These are phyloP conservation scores for Pholiota conissans DNA, from an alignment of 768 basidiomycete species.

Conservation along the genomic window DNA sequence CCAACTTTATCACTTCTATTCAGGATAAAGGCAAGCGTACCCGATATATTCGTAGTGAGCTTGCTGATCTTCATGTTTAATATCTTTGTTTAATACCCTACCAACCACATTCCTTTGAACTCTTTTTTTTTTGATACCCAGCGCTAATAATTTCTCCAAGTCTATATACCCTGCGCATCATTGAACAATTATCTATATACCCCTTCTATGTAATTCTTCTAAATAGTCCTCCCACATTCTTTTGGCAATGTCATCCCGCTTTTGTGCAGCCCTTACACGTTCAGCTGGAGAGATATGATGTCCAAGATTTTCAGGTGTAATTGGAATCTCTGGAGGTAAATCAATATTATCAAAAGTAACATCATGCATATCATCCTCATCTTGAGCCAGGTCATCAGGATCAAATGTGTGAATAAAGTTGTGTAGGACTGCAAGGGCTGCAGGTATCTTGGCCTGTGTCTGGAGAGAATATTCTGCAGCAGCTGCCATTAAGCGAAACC, in stretches of 20 bases:
- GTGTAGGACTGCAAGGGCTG: constrained; percentile 23
- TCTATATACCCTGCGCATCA: too few relatives aligned
- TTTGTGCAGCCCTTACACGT: constrained; percentile 5
- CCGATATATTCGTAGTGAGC: constrained; percentile 10
- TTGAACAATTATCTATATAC: constrained; percentile 1
- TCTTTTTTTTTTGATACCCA: too few relatives aligned
- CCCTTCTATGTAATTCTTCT: background rate
- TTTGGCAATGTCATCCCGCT: constrained; percentile 15
- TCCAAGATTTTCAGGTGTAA: constrained; percentile 11
- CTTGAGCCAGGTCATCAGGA: constrained; percentile 16
- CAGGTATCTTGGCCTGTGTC: constrained; percentile 22
- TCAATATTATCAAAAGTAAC: background rate
- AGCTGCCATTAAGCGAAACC: constrained; percentile 17
- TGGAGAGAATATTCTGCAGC: constrained; percentile 19
- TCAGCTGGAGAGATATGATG: constrained; percentile 8
- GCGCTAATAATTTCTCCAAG: too few relatives aligned
- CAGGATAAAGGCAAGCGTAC: constrained; percentile 14
- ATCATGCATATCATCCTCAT: constrained; percentile 5
- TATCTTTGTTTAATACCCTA: too few relatives aligned
- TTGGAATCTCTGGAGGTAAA: background rate
- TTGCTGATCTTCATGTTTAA: background rate
- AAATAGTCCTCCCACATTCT: constrained; percentile 16
- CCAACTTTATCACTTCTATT: constrained; percentile 17
- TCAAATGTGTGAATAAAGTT: constrained; percentile 27
- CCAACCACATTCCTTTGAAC: too few relatives aligned